phyloP scores from a whole-genome alignment of 148 eudicot genomes.

The Silene uniflora region DNA sequence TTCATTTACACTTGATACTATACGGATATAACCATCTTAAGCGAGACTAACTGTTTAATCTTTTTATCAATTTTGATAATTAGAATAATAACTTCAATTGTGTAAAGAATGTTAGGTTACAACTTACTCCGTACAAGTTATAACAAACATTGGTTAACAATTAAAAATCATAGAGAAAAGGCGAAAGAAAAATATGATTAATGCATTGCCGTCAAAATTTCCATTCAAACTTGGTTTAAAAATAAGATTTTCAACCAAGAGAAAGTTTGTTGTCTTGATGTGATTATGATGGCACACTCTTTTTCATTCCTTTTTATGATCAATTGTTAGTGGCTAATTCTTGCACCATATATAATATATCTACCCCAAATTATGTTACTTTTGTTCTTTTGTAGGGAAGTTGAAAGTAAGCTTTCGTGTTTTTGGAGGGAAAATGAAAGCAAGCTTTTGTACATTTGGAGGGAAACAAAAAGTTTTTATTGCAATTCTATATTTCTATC shows the following conservation, averaged over 20 bases:
- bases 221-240: background rate
- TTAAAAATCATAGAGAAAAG: too few species aligned
- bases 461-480: background rate
- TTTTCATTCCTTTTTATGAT: constrained; percentile 14
- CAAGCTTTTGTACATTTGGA: constrained; percentile 1
- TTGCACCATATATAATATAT: background rate
- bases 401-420: background rate
- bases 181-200: too few species aligned
- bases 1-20: too few species aligned
- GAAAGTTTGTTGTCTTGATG: background rate
- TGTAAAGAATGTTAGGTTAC: too few species aligned
- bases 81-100: too few species aligned
- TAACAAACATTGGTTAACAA: too few species aligned
- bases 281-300: background rate
- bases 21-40: too few species aligned
- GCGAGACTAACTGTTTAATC: too few species aligned
- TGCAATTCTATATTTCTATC: background rate
- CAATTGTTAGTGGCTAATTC: constrained; percentile 3
- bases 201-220: background rate
- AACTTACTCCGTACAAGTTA: too few species aligned
- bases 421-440: constrained; percentile 13
- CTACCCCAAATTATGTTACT: background rate
- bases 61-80: too few species aligned
- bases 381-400: background rate
- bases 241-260: background rate